phyloP scores from a whole-genome alignment of 228 moss, liverwort and hornwort species.

The Sphagnum magellanicum region DNA sequence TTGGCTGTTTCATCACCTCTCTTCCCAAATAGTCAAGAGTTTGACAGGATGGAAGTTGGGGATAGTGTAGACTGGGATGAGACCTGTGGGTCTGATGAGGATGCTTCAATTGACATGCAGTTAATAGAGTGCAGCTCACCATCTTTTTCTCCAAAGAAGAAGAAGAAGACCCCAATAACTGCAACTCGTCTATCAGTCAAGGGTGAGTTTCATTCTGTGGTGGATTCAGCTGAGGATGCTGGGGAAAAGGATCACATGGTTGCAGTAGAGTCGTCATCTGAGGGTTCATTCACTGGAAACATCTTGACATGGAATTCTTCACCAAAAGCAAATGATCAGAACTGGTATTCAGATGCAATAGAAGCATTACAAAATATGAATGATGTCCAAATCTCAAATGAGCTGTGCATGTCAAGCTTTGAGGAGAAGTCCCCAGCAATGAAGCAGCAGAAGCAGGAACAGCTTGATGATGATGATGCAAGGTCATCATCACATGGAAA shows the following conservation, averaged over 20 bases:
- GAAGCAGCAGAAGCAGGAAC: constrained; percentile 13
- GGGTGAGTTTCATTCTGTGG: too few relatives aligned
- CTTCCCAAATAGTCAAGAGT: too few relatives aligned
- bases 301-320: too few relatives aligned
- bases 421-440: constrained; percentile 29
- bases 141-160: constrained; percentile 34
- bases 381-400: constrained; percentile 36
- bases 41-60: too few relatives aligned
- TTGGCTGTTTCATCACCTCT: too few relatives aligned
- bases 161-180: not conserved
- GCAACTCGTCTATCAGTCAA: too few relatives aligned
- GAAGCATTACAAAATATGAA: constrained; percentile 47
- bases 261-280: too few relatives aligned
- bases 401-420: constrained; percentile 28
- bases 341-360: constrained; percentile 48
- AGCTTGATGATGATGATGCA: constrained; percentile 8
- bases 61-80: constrained; percentile 31
- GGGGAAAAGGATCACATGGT: too few relatives aligned
- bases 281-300: too few relatives aligned
- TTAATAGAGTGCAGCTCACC: constrained; percentile 53
- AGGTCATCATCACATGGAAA: constrained; percentile 21
- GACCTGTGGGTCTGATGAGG: constrained; percentile 13
- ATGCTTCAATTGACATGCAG: constrained; percentile 28
- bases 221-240: too few relatives aligned
- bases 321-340: constrained; percentile 17